These are phyloP conservation scores for Fusarium acutatum DNA, from an alignment of 2,329 filamentous ascomycete genomes.

Conservation along the genomic window DNA sequence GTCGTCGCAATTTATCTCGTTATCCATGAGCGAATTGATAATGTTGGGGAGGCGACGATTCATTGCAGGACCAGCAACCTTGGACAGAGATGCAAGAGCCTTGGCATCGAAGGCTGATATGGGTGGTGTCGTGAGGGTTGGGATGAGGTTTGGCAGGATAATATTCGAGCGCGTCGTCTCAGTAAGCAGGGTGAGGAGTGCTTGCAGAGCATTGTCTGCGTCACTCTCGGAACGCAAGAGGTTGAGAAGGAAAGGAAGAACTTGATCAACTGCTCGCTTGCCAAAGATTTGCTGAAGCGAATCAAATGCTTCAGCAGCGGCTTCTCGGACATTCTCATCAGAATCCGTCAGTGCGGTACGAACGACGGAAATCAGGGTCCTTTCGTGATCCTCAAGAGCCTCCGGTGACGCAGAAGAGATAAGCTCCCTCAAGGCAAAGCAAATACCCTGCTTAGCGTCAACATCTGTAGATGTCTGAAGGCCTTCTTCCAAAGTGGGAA, in stretches of 20 bases:
- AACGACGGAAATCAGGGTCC: constrained; percentile 92
- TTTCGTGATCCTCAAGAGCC: constrained; percentile 91
- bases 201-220: constrained; percentile 91
- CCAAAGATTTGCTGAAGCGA: constrained; percentile 92
- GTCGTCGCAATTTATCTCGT: constrained; percentile 80
- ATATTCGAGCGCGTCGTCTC: constrained; percentile 95
- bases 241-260: constrained; percentile 89
- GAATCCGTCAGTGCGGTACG: constrained; percentile 91
- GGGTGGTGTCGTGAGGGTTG: constrained; percentile 87
- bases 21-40: constrained; percentile 93
- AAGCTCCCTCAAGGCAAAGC: constrained; percentile 92
- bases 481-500: constrained; percentile 93
- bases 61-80: constrained; percentile 91
- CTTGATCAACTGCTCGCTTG: constrained; percentile 94
- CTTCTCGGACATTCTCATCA: constrained; percentile 89
- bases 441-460: constrained; percentile 96
- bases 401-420: constrained; percentile 90
- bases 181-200: constrained; percentile 91
- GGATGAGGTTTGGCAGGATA: constrained; percentile 94
- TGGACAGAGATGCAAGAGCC: constrained; percentile 89
- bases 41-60: constrained; percentile 89
- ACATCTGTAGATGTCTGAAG: constrained; percentile 87
- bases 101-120: constrained; percentile 96
- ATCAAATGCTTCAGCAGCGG: constrained; percentile 96
- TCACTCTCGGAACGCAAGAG: constrained; percentile 86